Evolutionary conservation across 2,329 filamentous ascomycete species (phyloP).

Genomic region (Myotisia sp.): DNA sequence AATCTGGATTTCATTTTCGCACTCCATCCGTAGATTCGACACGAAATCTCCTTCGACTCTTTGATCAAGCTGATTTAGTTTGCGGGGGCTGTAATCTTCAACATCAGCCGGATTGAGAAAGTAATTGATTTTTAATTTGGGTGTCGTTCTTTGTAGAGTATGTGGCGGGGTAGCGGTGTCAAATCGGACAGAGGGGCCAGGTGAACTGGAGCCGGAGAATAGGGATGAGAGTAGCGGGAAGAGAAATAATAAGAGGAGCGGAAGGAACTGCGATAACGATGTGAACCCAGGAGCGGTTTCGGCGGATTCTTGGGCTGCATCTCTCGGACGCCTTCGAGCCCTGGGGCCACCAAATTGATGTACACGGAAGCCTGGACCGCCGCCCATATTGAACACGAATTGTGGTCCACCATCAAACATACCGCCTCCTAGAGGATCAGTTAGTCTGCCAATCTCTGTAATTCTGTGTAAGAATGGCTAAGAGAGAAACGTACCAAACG

Average conservation of each 20-base stretch:
- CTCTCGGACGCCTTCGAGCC: conserved; percentile 61
- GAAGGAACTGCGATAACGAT: conserved; percentile 61
- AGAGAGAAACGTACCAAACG: conserved; percentile 43
- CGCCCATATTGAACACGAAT: conserved; percentile 91
- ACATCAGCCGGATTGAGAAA: conserved; percentile 72
- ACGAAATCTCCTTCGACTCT: conserved; percentile 63
- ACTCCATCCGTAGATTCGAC: conserved; percentile 51
- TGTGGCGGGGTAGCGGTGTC: conserved; percentile 56
- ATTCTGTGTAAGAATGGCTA: not conserved
- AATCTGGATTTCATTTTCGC: conserved; percentile 55
- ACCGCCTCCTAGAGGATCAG: conserved; percentile 31
- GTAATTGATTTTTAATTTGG: conserved; percentile 62
- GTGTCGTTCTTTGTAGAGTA: conserved; percentile 58
- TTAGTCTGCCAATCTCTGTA: not conserved
- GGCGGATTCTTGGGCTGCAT: conserved; percentile 39
- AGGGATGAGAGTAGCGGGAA: conserved; percentile 70
- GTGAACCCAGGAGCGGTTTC: conserved; percentile 37
- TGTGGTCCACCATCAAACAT: conserved; percentile 65
- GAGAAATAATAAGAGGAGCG: conserved; percentile 78
- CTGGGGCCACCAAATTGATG: conserved; percentile 82
- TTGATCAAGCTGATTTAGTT: conserved; percentile 62
- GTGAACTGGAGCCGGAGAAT: conserved; percentile 45
- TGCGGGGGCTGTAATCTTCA: conserved; percentile 50
- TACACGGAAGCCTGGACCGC: conserved; percentile 78
- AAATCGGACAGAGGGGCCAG: conserved; percentile 61